Evolutionary conservation across 2,329 filamentous ascomycete species (phyloP), one percentile per base, ranked within the genome.

Genomic region (Neopestalotiopsis clavispora): DNA sequence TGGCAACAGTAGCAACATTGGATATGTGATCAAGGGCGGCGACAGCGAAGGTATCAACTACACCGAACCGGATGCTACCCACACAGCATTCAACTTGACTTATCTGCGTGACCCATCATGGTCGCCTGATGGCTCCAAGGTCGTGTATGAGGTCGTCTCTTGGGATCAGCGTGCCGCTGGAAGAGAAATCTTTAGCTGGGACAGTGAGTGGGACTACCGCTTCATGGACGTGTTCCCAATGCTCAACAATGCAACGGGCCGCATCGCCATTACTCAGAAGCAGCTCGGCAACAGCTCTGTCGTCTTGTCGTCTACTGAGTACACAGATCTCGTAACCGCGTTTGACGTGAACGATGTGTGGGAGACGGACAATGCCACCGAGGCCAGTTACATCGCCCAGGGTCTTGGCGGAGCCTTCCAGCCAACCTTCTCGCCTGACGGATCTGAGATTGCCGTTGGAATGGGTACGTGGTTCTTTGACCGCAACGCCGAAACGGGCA

Each of bases 171-270:
- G 80, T 4, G 71, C 78, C 1, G 75, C 78, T 65, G 78, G 79
- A 12, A 80, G 80, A 71, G 57, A 74, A 57, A 74, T 83, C 5
- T 83, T 79, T 70, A 79, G 76, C 70, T 84, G 77, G 76, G 79
- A 83, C 57, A 45, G 57, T 6, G 78, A 81, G 4, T 83, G 78
- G 78, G 82, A 83, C 4, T 83, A 83, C 69, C 78, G 80, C 23
- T 81, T 81, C 75, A 82, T 77, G 59, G 81, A 84, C 66, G 80
- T 84, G 3, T 83, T 84, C 72, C 81, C 82, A 0, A 72, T 77
- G 59, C 70, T 80, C 17, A 74, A 72, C 9, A 61, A 68, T 68
- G 58, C 65, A 69, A 67, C 71, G 60, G 65, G 72, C 2, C 73
- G 52, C 6, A 34, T 69, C 9, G 78, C 75, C 13, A 77, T 80